Conservation (phyloP, 352 stramenopile species). For the Phytophthora kernoviae region DNA sequence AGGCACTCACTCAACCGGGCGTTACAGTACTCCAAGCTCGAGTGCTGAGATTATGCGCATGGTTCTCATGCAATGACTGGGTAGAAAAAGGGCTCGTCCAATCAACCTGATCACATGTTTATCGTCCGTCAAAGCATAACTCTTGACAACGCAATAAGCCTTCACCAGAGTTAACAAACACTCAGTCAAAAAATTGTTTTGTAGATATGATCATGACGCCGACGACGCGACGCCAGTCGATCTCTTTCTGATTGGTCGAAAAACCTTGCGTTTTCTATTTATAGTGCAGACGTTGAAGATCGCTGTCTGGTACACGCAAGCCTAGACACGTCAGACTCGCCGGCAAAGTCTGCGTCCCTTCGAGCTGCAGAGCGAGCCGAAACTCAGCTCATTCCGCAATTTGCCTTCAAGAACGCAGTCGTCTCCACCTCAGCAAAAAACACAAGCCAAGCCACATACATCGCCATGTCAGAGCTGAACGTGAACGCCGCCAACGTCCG, state of each 20-base stretch:
- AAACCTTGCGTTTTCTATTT: background rate
- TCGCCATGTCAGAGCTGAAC: slow-evolving; percentile 54
- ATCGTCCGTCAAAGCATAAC: no score
- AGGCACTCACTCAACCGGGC: background rate
- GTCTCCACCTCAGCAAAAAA: slow-evolving; percentile 1
- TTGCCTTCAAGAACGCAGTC: slow-evolving; percentile 20
- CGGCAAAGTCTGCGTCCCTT: slow-evolving; percentile 9
- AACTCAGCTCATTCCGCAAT: slow-evolving; percentile 29
- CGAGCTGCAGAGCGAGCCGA: no score
- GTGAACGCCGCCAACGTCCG: slow-evolving; percentile 72
- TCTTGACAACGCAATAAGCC: no score
- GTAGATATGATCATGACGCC: no score
- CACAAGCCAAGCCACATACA: background rate
- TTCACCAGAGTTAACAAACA: background rate
- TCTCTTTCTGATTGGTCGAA: background rate
- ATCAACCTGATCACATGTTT: slow-evolving; percentile 28
- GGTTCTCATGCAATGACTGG: slow-evolving; percentile 12
- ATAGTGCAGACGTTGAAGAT: background rate
- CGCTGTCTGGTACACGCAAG: slow-evolving; percentile 20
- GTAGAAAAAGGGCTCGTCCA: slow-evolving; percentile 33
- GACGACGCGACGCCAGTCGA: no score
- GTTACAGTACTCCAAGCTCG: background rate
- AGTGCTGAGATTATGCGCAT: background rate
- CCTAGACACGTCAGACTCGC: slow-evolving; percentile 18
- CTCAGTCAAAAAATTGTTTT: no score